phyloP scores from a whole-genome alignment of 441 rosid genomes.

The Biscutella auriculata region DNA sequence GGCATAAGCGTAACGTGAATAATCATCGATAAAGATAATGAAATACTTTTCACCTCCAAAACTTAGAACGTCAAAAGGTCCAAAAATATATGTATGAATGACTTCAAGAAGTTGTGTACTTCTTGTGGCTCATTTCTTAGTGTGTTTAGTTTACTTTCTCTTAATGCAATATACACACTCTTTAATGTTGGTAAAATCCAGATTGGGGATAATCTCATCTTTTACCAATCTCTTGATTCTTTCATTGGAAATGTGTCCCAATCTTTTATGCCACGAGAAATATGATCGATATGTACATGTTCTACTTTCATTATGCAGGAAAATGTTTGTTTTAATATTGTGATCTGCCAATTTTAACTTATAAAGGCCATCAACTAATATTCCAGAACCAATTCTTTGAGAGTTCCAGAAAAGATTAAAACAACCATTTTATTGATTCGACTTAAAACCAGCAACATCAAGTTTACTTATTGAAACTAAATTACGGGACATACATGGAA shows the following conservation, averaged over 20 bases:
- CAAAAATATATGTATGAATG: background rate
- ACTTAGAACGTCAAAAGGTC: background rate
- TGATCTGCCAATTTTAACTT: background rate
- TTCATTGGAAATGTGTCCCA: too few species aligned
- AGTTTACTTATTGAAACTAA: background rate
- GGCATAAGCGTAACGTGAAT: background rate
- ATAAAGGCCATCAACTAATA: background rate
- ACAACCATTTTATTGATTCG: background rate
- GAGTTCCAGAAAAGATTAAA: background rate
- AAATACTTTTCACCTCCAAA: background rate
- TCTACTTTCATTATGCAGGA: background rate
- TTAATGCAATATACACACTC: background rate
- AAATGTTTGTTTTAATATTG: background rate
- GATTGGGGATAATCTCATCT: too few species aligned
- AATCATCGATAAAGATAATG: background rate
- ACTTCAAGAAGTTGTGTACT: background rate
- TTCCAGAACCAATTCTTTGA: background rate
- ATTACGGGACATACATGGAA: background rate
- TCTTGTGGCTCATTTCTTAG: background rate
- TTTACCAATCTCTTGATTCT: too few species aligned
- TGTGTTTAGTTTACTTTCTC: background rate
- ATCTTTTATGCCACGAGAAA: background rate
- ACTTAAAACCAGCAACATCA: background rate
- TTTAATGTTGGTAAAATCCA: background rate
- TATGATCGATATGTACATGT: background rate